Evolutionary conservation across 257 asterid genomes (phyloP), one percentile per base, ranked within the genome.

Genomic region (Lycium barbarum): DNA sequence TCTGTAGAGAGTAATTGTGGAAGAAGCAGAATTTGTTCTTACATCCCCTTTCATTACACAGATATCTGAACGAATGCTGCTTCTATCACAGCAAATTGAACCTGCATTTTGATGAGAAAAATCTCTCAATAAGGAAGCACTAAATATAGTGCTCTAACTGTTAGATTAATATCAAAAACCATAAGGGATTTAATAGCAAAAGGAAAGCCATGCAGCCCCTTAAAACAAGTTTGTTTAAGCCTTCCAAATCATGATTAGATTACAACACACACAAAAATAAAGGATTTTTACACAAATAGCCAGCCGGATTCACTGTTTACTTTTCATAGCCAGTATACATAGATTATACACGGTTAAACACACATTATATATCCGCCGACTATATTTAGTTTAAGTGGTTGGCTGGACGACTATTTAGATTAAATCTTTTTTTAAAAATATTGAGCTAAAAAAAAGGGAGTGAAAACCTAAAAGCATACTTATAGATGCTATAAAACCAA

Each of bases 21-120:
- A 91, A 22, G 91, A 87, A 80, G 87, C 58, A 22, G 90, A 57
- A 83, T 86, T 83, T 66, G 95, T 89, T 87, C 96, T 90, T 73
- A 92, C 83, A 83, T 93, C 93, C 57, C 96, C 97, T 88, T 79
- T 89, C 97, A 93, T 91, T 3, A 90, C 72, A 84, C 97, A 93
- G 14, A 88, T 62, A 79, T 93, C 96, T 0, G 96, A 82, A 5
- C 96, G 79, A 68, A 82, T 68, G 85, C 95, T 93, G 1, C 86
- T 91, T 86, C 97, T 89, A 73, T 93, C 97, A 72, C 97, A 93
- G 79, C 97, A 93, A 26, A 93, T 85, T 10, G 92, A 91, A 1
- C 94, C 97, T 93, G 88, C 80, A 85, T 20, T n/a, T 5, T 36
- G 45, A 49, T 22, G 0, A 0, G 0, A 13, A 7, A 22, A 22